phyloP scores from a whole-genome alignment of 139 green algal genomes.

The Chlamydomonas urium region DNA sequence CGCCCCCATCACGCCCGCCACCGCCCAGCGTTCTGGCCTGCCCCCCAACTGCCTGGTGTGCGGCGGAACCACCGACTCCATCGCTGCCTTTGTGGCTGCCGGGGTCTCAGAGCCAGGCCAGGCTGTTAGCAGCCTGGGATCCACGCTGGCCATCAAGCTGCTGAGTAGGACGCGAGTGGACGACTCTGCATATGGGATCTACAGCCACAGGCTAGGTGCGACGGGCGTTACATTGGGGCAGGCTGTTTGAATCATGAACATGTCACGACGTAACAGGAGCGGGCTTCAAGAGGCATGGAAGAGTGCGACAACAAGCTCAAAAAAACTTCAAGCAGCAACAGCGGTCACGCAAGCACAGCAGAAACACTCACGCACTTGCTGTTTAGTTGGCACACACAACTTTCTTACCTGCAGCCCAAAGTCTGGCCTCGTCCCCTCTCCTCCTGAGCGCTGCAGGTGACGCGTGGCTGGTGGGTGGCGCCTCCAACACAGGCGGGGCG shows the following conservation, averaged over 20 bases:
- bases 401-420: too few relatives aligned
- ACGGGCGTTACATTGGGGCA: too few relatives aligned
- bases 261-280: too few relatives aligned
- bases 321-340: too few relatives aligned
- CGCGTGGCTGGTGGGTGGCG: conserved; percentile 89
- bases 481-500: conserved; percentile 85
- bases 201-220: conserved; percentile 84
- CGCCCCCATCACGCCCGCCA: conserved; percentile 39
- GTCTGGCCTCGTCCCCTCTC: too few relatives aligned
- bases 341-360: neutral
- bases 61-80: conserved; percentile 83
- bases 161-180: conserved; percentile 77
- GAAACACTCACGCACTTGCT: neutral
- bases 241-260: too few relatives aligned
- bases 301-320: too few relatives aligned
- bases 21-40: conserved; percentile 39
- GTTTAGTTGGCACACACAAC: neutral
- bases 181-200: conserved; percentile 82
- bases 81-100: conserved; percentile 90
- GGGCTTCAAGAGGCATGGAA: too few relatives aligned
- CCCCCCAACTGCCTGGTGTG: conserved; percentile 46
- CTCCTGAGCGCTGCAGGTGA: conserved; percentile 56
- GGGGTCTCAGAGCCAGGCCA: conserved; percentile 43
- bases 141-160: conserved; percentile 91
- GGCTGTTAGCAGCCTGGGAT: conserved; percentile 85